Percentiles rank a stretch among this genome's conserved stretches.
These are phyloP conservation scores for Mortierella hygrophila DNA, from an alignment of 192 early-diverging fungal species.

Conservation along the genomic window DNA sequence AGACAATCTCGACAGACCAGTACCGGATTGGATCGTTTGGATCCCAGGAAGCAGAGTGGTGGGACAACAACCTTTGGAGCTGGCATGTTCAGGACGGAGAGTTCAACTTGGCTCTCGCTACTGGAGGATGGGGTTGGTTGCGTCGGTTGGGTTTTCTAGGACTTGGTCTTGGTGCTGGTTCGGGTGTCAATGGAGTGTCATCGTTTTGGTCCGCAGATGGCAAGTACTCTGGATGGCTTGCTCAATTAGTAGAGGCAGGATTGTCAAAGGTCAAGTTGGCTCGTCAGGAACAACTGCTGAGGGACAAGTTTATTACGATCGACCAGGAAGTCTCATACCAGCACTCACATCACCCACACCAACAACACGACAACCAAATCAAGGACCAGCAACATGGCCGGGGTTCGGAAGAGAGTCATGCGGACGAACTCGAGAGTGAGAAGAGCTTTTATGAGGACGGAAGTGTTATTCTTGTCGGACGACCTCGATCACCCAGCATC, in stretches of 20 bases:
- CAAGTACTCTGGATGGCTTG: conserved; percentile 40
- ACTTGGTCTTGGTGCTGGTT: background rate
- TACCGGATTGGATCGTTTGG: conserved; percentile 76
- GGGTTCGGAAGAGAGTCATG: background rate
- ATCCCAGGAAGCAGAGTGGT: conserved; percentile 77
- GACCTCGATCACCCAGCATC: conserved; percentile 30
- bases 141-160: conserved; percentile 35
- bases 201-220: conserved; percentile 24
- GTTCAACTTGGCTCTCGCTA: conserved; percentile 55
- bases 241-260: conserved; percentile 28
- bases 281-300: conserved; percentile 34
- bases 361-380: background rate
- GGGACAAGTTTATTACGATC: conserved; percentile 24
- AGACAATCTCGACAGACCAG: conserved; percentile 71
- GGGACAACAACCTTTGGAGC: conserved; percentile 71
- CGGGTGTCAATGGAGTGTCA: background rate
- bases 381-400: background rate
- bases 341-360: background rate
- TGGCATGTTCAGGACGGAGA: conserved; percentile 60
- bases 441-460: conserved; percentile 29
- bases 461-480: conserved; percentile 24
- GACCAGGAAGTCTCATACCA: background rate
- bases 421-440: conserved; percentile 18
- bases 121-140: conserved; percentile 47
- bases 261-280: conserved; percentile 32